A percentile compares a stretch with the other conserved stretches of the same genome.
Evolutionary conservation across 371 early-diverging fungal species (phyloP).

Genomic region (Mucor lusitanicus): DNA sequence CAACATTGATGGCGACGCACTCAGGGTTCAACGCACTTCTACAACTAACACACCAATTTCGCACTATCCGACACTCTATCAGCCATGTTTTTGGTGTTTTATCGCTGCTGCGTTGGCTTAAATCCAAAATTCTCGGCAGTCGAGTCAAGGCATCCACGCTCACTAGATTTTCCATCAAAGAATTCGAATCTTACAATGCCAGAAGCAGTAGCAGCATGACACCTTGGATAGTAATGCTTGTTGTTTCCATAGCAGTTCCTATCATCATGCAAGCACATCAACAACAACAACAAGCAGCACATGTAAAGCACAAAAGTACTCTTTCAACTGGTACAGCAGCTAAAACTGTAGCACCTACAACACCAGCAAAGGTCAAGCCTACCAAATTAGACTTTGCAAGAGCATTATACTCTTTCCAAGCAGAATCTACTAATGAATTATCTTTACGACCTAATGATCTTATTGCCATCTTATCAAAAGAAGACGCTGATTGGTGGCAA

Average conservation of each 20-base stretch:
- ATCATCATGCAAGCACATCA: background rate
- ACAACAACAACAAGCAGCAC: background rate
- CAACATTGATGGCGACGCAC: slow-evolving; percentile 89
- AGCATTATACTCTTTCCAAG: slow-evolving; percentile 76
- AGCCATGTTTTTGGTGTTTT: slow-evolving; percentile 73
- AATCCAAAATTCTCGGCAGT: slow-evolving; percentile 28
- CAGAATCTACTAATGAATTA: slow-evolving; percentile 73
- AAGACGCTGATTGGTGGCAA: slow-evolving; percentile 83
- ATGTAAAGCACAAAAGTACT: background rate
- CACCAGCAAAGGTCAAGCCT: background rate
- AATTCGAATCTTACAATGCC: slow-evolving; percentile 59
- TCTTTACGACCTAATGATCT: slow-evolving; percentile 77
- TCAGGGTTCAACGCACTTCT: slow-evolving; percentile 90
- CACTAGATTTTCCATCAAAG: slow-evolving; percentile 56
- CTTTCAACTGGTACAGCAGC: background rate
- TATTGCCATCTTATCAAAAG: slow-evolving; percentile 73
- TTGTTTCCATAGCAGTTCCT: background rate
- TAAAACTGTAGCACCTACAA: background rate
- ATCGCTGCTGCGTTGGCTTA: slow-evolving; percentile 55
- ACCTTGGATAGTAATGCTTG: background rate
- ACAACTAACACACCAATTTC: slow-evolving; percentile 88
- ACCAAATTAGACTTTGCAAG: slow-evolving; percentile 80
- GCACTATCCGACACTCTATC: slow-evolving; percentile 68
- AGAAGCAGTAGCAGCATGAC: background rate
- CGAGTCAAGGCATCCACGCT: slow-evolving; percentile 56